Evolutionary conservation across 2,329 filamentous ascomycete genomes (phyloP), one percentile per base, ranked within the genome.

Genomic region (Canariomyces notabilis): DNA sequence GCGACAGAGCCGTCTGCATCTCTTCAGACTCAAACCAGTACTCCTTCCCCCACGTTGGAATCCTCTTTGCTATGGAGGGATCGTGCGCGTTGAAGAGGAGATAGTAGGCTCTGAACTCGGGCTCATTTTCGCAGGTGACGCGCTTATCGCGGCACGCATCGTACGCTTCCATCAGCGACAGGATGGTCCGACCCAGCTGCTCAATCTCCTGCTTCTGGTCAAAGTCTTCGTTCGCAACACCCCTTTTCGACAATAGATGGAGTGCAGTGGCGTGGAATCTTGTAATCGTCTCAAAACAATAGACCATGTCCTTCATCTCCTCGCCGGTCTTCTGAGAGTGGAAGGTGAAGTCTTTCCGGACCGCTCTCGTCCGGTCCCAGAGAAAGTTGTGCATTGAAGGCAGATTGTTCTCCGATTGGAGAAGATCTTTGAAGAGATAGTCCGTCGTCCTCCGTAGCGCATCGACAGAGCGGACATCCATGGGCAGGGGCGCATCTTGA

Each of bases 281-380:
- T 11, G 79, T 74, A 46, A 85, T 83, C 19, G 76, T 79, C 59
- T 86, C 82, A 18, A 85, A 67, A 31, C 80, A 80, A 57, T 82
- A 80, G 8, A 85, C 71, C 53, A 83, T 74, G 16, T 75, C 72
- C 20, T 68, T 70, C 58, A 80, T 72, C 54, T 84, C 80, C 2
- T 77, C 70, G 2, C 71, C 60, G 3, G 69, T 74, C 64, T 84
- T 73, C 42, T 74, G 73, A 4, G 80, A 81, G 51, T 85, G 81
- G 49, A 85, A 83, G 15, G 80, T 79, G 55, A 85, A 83, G 58
- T 86, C 82, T 51, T 82, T 76, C 19, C 82, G 77, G 46, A 86
- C 80, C 7, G 80, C 80, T 47, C 82, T 71, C 18, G 82, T 84
- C 35, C 82, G 72, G 59, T 86, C 82, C 80, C 82, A 85, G 1